A percentile compares a stretch with the other conserved stretches of the same genome.
Evolutionary conservation across 2,329 filamentous ascomycete genomes (phyloP).

Genomic region (Colletotrichum sp.): DNA sequence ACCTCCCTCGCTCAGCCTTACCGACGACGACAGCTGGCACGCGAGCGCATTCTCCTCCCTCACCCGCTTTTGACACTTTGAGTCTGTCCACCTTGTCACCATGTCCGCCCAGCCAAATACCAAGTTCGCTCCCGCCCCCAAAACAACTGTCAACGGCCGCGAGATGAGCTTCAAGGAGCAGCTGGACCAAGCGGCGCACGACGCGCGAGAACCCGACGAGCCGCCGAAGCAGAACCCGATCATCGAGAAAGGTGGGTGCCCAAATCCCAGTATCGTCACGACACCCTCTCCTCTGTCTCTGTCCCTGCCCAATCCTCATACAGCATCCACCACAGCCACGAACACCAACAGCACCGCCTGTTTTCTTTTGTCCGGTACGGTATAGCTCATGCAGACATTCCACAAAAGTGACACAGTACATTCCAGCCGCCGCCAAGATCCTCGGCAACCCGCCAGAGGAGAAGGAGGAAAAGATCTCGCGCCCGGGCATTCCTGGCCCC

Average conservation of each 20-base stretch:
- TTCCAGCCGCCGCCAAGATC: conserved; percentile 47
- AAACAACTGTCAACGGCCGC: conserved; percentile 3
- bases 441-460: conserved; percentile 39
- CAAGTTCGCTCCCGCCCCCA: conserved; percentile 12
- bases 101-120: conserved; percentile 12
- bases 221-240: conserved; percentile 36
- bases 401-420: conserved; percentile 44
- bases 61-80: neutral
- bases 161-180: conserved; percentile 45
- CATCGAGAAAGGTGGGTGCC: conserved; percentile 46
- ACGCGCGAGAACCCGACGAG: conserved; percentile 31
- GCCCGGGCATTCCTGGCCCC: conserved; percentile 37
- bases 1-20: neutral
- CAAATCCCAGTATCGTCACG: neutral
- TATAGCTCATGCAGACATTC: conserved; percentile 4
- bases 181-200: conserved; percentile 46
- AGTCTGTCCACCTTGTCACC: neutral
- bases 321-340: neutral
- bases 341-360: neutral
- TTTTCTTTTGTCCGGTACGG: neutral
- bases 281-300: neutral
- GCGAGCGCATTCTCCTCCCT: neutral
- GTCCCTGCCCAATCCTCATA: neutral
- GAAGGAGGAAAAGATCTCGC: conserved; percentile 12
- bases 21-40: neutral